phyloP scores from a whole-genome alignment of 2,329 filamentous ascomycete species.

The Fusarium phyllophilum region DNA sequence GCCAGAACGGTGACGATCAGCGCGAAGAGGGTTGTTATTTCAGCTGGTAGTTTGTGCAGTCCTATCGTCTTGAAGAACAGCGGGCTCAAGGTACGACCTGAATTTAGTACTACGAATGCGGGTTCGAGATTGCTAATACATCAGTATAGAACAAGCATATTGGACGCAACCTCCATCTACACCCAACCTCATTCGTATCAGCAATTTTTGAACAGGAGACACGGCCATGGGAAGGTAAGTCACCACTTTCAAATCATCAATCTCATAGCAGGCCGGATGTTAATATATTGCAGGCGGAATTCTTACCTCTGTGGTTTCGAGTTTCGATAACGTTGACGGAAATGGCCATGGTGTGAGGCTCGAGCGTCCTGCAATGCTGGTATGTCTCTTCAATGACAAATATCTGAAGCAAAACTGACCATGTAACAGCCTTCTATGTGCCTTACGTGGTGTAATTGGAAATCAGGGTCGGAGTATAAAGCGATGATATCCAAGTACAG shows the following conservation, averaged over 20 bases:
- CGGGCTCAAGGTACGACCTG: neutral
- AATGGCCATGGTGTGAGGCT: neutral
- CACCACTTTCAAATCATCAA: too few relatives aligned
- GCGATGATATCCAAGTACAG: neutral
- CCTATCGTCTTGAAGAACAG: neutral
- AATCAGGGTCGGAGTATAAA: neutral
- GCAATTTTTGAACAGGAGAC: neutral
- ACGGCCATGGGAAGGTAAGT: neutral
- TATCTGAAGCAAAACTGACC: rapidly evolving
- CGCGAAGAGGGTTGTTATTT: neutral
- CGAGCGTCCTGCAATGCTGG: neutral
- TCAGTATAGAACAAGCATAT: neutral
- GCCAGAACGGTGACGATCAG: neutral
- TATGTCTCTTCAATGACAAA: rapidly evolving
- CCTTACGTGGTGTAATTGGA: neutral
- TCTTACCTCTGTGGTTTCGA: neutral
- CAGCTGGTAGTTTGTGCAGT: neutral
- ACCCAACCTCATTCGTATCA: neutral
- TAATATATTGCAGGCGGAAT: neutral
- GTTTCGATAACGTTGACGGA: neutral
- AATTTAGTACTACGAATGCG: neutral
- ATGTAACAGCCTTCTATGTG: neutral
- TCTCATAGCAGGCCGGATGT: too few relatives aligned
- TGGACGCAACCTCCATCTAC: neutral
- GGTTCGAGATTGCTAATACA: neutral